Percentiles rank a stretch among this genome's conserved stretches.
phyloP scores from a whole-genome alignment of 768 basidiomycete species.

The Leccinum subtestaceum region DNA sequence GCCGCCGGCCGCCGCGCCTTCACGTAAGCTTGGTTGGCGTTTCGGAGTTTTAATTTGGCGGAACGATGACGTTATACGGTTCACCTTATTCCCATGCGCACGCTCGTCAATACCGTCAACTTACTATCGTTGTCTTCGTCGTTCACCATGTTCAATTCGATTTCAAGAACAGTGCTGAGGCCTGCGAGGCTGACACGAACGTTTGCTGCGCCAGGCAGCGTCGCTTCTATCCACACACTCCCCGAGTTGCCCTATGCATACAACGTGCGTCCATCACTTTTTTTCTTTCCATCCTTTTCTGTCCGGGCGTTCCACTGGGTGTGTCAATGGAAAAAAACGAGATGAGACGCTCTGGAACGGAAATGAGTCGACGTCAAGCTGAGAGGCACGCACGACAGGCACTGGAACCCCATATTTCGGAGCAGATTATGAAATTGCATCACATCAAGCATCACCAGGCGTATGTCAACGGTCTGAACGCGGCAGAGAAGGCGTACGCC shows the following conservation, averaged over 20 bases:
- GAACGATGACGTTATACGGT: slow-evolving; percentile 14
- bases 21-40: not conserved
- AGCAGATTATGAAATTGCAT: slow-evolving; percentile 92
- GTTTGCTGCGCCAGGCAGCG: slow-evolving; percentile 40
- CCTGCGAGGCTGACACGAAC: slow-evolving; percentile 43
- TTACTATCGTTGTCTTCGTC: not conserved
- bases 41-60: no score
- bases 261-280: slow-evolving; percentile 47
- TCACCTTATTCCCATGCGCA: not conserved
- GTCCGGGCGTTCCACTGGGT: not conserved
- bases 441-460: slow-evolving; percentile 90
- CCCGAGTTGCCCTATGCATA: slow-evolving; percentile 80
- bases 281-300: not conserved
- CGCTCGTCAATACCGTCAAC: not conserved
- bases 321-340: no score
- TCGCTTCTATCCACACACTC: slow-evolving; percentile 63
- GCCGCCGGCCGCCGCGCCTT: not conserved
- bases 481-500: slow-evolving; percentile 82
- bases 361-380: not conserved
- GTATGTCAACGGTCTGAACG: slow-evolving; percentile 93
- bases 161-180: slow-evolving; percentile 43
- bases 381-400: slow-evolving; percentile 45
- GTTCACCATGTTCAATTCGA: slow-evolving; percentile 42
- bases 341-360: not conserved
- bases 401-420: slow-evolving; percentile 88